phyloP scores from a whole-genome alignment of 1,139 yeast genomes.

The Geotrichum europaeum region DNA sequence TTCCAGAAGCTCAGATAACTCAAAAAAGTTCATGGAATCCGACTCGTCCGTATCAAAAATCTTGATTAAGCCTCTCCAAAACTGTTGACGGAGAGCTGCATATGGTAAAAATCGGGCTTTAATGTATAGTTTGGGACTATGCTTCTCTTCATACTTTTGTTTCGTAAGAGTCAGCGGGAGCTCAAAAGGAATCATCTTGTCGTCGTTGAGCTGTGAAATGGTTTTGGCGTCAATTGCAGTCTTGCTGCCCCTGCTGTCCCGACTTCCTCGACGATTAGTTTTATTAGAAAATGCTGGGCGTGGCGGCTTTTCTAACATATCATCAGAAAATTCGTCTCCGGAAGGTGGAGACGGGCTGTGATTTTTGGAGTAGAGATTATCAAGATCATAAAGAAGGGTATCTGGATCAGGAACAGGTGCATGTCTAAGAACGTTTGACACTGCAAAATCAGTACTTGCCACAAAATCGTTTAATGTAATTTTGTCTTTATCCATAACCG shows the following conservation, averaged over 20 bases:
- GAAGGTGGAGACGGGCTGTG: neutral
- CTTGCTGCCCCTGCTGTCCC: neutral
- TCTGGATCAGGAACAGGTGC: constrained; percentile 33
- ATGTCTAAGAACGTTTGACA: constrained; percentile 43
- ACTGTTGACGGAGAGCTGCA: constrained; percentile 53
- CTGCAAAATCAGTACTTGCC: constrained; percentile 54
- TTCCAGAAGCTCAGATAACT: constrained; percentile 53
- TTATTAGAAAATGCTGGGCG: neutral
- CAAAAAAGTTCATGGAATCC: constrained; percentile 46
- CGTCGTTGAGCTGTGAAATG: constrained; percentile 10
- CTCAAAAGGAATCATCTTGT: constrained; percentile 24
- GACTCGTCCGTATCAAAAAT: constrained; percentile 47
- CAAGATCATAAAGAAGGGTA: constrained; percentile 31
- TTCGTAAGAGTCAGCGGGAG: constrained; percentile 37
- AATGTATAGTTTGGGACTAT: constrained; percentile 52
- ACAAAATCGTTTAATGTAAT: constrained; percentile 79
- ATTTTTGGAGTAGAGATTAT: constrained; percentile 12
- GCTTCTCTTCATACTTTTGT: constrained; percentile 35
- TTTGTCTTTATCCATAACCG: constrained; percentile 77
- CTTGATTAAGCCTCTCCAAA: constrained; percentile 62
- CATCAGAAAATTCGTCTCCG: constrained; percentile 4
- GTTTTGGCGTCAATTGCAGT: neutral
- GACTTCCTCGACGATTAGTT: neutral
- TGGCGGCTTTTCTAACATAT: neutral
- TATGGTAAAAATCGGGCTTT: constrained; percentile 67